These are phyloP conservation scores for Perilla frutescens DNA, from an alignment of 257 asterid genomes.

Conservation along the genomic window DNA sequence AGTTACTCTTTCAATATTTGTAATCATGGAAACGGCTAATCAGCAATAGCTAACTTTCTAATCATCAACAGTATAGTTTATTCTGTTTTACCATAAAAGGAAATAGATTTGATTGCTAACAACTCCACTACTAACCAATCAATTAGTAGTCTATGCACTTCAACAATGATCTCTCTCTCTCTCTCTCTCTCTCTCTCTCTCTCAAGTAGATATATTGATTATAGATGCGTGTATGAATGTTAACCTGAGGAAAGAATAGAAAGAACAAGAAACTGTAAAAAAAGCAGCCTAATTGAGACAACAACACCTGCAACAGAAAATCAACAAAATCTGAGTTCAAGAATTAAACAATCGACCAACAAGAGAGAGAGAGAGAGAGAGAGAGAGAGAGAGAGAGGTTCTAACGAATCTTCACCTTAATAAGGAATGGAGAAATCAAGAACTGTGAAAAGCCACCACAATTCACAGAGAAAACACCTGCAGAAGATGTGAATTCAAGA, in stretches of 20 bases:
- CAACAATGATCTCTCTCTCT: slow-evolving; percentile 28
- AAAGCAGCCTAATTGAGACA: neutral
- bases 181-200: slow-evolving; percentile 37
- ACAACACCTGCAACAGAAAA: slow-evolving; percentile 18
- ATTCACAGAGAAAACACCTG: neutral
- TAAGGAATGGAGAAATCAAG: neutral
- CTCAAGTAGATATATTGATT: neutral
- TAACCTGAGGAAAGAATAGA: slow-evolving; percentile 10
- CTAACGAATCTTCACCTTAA: neutral
- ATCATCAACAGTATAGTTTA: slow-evolving; percentile 11
- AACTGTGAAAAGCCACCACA: neutral
- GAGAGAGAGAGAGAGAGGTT: neutral
- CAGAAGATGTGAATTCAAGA: slow-evolving; percentile 8
- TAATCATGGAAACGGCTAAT: neutral
- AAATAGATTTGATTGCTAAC: slow-evolving; percentile 24
- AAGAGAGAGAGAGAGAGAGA: neutral
- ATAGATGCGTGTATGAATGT: neutral
- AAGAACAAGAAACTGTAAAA: slow-evolving; percentile 13
- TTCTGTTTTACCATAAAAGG: slow-evolving; percentile 13
- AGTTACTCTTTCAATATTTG: neutral
- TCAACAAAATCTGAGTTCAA: neutral
- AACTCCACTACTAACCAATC: slow-evolving; percentile 9
- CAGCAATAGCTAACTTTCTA: slow-evolving; percentile 14
- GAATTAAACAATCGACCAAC: neutral
- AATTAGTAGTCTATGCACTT: neutral